Evolutionary conservation across 305 asterid species (phyloP), one percentile per base, ranked within the genome.

Genomic region (Fraxinus velutina): DNA sequence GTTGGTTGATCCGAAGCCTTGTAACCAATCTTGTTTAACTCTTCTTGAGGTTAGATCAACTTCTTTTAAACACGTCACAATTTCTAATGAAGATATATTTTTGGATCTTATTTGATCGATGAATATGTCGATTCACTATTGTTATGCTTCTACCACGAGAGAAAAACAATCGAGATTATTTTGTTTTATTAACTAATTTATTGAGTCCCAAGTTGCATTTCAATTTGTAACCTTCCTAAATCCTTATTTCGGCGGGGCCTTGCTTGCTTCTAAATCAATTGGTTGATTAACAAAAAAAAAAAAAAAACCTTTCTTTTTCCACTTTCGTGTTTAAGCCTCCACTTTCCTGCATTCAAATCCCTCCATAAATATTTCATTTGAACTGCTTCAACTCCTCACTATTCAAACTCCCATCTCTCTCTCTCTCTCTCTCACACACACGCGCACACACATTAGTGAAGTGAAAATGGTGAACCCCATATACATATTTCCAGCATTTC

Each of bases 371-470:
- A 70, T 33, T 57, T 79, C 74, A 44, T 55, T 32, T 32, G 62
- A 81, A 79, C 84, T 81, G 24, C 84, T 76, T 32, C 81, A 84
- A 74, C 85, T 82, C 76, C 86, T 81, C 85, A 83, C 84, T 62
- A 78, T 37, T 57, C 60, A 57, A 75, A 81, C 47, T 78, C 30
- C 78, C 80, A 24, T 7, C 44, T 24, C 29, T 22, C 33, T 34
- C 22, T 15, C 22, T 15, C 33, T 55, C 68, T 68, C 76, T 5
- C 47, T 27, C 47, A 1, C 47, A 37, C 47, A 8, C 50, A 39
- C 50, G 1, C n/a, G 10, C n/a, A 2, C 55, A 47, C 6, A 21
- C 73, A 2, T 1, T 7, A 8, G 13, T 13, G 36, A 64, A 77
- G 55, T 2, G 6, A 57, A 75, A 70, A 77, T 87, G 85, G 82